Base-by-base conservation (phyloP, 768 basidiomycete species). In the Ramaria rubella region DNA sequence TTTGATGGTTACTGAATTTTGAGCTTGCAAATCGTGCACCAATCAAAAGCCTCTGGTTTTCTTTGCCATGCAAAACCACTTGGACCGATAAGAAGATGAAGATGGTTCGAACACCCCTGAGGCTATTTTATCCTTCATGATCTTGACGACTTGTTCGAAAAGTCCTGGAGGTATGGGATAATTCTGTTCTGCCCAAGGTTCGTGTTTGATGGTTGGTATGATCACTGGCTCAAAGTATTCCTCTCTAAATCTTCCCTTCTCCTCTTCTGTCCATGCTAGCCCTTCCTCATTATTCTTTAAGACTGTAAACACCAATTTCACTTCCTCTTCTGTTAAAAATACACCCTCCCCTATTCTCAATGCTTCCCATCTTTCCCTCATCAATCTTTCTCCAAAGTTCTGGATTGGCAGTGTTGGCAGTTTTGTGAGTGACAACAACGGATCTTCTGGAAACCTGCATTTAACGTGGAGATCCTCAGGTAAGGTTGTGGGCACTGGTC, bases 181-280 rank as follows among this genome's bases (percentile, higher is more conserved):
- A 44, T 57, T 29, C 7, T 15, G 27, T 5, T 53, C 31, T 2
- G 26, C 38, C 56, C 59, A 53, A 4, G 50, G 55, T 9, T 15
- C 27, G 30, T 57, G 49, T 19, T 49, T 44, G 19, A 43, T 42
- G 0, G 30, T 57, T 4, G 55, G 56, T 21, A 52, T 49, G 0
- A 23, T 15, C 31, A 52, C 26, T 3, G 59, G 49, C 2, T 34
- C 30, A 23, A 60, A 60, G 34, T 58, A 60, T 6, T 30, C 43
- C 3, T 31, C 31, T 4, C 38, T 43, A 40, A 76, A 75, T 0
- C 44, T 40, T 0, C 77, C 74, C 11, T 66, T 63, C 49, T 79
- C 72, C 0, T 38, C 7, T 8, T 77, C 70, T 2, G 68, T 57
- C 74, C 72, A 79, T 0, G 76, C 73, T 31, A 79, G 72, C 0